These are phyloP conservation scores for Plasmopara muralis DNA, from an alignment of 352 stramenopile species.

Conservation along the genomic window DNA sequence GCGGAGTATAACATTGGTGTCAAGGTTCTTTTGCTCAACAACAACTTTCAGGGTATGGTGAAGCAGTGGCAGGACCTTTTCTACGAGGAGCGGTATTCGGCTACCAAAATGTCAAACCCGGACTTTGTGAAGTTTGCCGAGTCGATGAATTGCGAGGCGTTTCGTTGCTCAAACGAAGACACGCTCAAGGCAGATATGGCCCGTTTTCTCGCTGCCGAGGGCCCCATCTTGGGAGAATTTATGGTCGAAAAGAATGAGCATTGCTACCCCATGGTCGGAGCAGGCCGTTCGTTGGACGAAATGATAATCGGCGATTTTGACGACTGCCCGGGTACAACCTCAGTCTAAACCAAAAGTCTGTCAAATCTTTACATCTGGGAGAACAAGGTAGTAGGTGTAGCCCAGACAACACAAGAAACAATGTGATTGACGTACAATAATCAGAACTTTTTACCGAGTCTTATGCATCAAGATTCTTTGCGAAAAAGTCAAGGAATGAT, in stretches of 20 bases:
- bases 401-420: no score
- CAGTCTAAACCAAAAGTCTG: slow-evolving; percentile 47
- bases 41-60: slow-evolving; percentile 96
- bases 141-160: slow-evolving; percentile 89
- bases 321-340: slow-evolving; percentile 88
- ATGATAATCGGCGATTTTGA: slow-evolving; percentile 96
- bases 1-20: slow-evolving; percentile 91
- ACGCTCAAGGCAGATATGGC: slow-evolving; percentile 89
- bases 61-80: slow-evolving; percentile 97
- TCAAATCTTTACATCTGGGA: background rate
- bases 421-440: no score
- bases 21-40: slow-evolving; percentile 95
- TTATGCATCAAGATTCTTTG: no score
- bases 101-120: slow-evolving; percentile 89
- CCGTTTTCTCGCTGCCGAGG: slow-evolving; percentile 90
- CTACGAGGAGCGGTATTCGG: slow-evolving; percentile 92
- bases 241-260: slow-evolving; percentile 92
- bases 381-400: slow-evolving; percentile 13
- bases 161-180: slow-evolving; percentile 86
- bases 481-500: no score
- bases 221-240: slow-evolving; percentile 92
- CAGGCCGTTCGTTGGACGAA: slow-evolving; percentile 86
- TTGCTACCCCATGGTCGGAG: slow-evolving; percentile 93
- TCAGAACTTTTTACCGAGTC: no score
- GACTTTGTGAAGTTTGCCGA: slow-evolving; percentile 92